phyloP scores from a whole-genome alignment of 1,284 basidiomycete genomes.

The Athelia psychrophila region DNA sequence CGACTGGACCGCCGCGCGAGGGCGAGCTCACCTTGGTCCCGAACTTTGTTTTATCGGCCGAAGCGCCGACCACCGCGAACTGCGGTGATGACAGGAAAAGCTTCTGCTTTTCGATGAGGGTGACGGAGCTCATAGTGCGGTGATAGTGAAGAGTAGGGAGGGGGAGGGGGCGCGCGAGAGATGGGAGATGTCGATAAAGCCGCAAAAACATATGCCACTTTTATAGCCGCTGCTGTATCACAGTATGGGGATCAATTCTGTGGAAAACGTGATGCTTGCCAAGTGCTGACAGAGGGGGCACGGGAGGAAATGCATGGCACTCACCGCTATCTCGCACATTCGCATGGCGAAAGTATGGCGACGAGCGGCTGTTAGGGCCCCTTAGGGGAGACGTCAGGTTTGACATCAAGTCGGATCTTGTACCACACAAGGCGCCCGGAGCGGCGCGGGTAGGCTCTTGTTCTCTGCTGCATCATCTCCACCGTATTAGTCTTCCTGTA shows the following conservation, averaged over 20 bases:
- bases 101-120: constrained; percentile 40
- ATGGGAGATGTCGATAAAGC: not conserved
- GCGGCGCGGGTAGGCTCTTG: too few species aligned
- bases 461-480: too few species aligned
- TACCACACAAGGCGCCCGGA: too few species aligned
- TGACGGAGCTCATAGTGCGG: not conserved
- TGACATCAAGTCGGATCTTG: too few species aligned
- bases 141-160: not conserved
- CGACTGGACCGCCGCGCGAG: not conserved
- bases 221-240: too few species aligned
- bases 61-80: constrained; percentile 79
- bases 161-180: not conserved
- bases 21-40: constrained; percentile 64
- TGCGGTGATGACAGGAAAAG: constrained; percentile 58
- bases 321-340: too few species aligned
- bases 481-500: too few species aligned
- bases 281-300: too few species aligned
- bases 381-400: not conserved
- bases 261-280: too few species aligned
- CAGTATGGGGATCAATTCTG: too few species aligned
- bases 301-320: too few species aligned
- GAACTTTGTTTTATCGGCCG: constrained; percentile 71
- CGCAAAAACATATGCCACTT: too few species aligned
- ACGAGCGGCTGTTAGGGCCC: not conserved
- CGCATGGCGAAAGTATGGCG: not conserved